A percentile compares a stretch with the other conserved stretches of the same genome.
Evolutionary conservation across 305 asterid species (phyloP).

Genomic region (Coffea humblotiana): DNA sequence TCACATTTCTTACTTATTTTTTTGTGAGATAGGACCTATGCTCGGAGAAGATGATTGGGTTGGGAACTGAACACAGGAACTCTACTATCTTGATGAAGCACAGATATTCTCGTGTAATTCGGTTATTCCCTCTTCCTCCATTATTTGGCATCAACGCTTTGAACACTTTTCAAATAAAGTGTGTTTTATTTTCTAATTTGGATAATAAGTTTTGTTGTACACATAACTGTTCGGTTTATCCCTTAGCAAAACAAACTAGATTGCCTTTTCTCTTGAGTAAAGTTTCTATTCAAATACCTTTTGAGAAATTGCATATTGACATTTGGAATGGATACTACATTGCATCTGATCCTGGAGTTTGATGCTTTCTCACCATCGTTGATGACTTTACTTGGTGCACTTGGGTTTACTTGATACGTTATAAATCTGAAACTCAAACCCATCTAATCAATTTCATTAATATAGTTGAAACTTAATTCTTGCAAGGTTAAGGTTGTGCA

Average conservation of each 20-base stretch:
- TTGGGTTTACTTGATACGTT: slow-evolving; percentile 4
- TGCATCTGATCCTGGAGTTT: neutral
- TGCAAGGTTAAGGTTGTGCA: neutral
- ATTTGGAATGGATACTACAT: slow-evolving; percentile 1
- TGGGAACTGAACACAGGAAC: slow-evolving; percentile 10
- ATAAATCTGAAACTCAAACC: slow-evolving; percentile 4
- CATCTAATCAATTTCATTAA: neutral
- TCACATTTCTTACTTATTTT: neutral
- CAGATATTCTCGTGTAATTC: neutral
- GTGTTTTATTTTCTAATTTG: neutral
- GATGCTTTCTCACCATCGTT: slow-evolving; percentile 9
- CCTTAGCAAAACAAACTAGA: slow-evolving; percentile 4
- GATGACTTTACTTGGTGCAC: slow-evolving; percentile 17
- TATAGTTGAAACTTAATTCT: slow-evolving; percentile 1
- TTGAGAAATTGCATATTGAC: slow-evolving; percentile 3
- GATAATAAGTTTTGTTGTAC: neutral
- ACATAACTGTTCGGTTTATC: neutral
- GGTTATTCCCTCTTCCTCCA: neutral
- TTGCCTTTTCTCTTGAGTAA: neutral
- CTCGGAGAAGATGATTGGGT: slow-evolving; percentile 21
- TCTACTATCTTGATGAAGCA: slow-evolving; percentile 11
- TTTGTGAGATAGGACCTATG: slow-evolving; percentile 16
- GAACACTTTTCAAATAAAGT: slow-evolving; percentile 7
- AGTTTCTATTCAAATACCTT: neutral
- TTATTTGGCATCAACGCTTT: slow-evolving; percentile 7